phyloP scores from a whole-genome alignment of 371 early-diverging fungal species.

The Umbelopsis sp. region DNA sequence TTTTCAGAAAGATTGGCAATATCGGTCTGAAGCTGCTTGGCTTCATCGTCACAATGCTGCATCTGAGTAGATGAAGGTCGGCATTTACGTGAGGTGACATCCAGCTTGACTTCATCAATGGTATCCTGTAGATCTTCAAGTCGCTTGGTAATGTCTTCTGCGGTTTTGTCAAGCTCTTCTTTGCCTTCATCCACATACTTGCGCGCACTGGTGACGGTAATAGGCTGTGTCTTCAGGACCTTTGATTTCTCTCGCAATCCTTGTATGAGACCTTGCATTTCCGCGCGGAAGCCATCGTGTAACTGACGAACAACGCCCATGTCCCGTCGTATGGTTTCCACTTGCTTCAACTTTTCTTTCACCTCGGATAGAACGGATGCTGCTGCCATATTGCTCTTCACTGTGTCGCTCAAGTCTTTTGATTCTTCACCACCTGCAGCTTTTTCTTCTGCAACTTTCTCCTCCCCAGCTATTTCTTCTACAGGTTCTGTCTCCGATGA shows the following conservation, averaged over 20 bases:
- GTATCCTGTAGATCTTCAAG: constrained; percentile 73
- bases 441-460: not conserved
- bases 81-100: constrained; percentile 74
- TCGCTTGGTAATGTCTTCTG: constrained; percentile 54
- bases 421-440: constrained; percentile 2
- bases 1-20: constrained; percentile 50
- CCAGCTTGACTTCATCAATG: constrained; percentile 76
- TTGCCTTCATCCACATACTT: constrained; percentile 63
- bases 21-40: constrained; percentile 45
- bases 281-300: constrained; percentile 45
- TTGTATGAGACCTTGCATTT: constrained; percentile 36
- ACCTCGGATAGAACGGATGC: constrained; percentile 27
- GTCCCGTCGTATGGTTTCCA: constrained; percentile 50
- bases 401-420: not conserved
- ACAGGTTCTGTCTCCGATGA: not conserved
- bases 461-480: not conserved
- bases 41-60: constrained; percentile 54
- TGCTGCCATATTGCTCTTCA: constrained; percentile 15
- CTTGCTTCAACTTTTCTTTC: constrained; percentile 43
- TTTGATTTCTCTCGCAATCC: constrained; percentile 33
- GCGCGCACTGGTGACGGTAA: constrained; percentile 31
- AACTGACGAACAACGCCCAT: constrained; percentile 57
- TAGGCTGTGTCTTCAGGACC: constrained; percentile 38
- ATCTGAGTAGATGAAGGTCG: constrained; percentile 63
- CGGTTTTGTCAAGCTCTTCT: constrained; percentile 56